Evolutionary conservation across 1,139 yeast species (phyloP).

Genomic region (Sugiyamaella novakii): DNA sequence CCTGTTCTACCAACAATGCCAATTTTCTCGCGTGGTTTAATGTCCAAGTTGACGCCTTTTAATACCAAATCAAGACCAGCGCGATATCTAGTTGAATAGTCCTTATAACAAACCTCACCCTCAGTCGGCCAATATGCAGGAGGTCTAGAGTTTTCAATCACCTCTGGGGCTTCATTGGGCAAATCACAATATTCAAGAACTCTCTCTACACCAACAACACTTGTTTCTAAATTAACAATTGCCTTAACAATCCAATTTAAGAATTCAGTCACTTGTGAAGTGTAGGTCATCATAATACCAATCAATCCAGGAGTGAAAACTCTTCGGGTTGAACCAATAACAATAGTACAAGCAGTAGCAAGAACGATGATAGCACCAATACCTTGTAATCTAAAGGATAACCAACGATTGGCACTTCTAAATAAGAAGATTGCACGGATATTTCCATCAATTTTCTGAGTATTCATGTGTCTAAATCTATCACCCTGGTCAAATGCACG

Average conservation of each 20-base stretch:
- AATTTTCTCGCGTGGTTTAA: slow-evolving; percentile 64
- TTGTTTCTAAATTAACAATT: slow-evolving; percentile 74
- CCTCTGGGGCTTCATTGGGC: slow-evolving; percentile 56
- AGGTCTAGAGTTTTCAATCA: slow-evolving; percentile 44
- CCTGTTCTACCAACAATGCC: slow-evolving; percentile 89
- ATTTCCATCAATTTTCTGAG: slow-evolving; percentile 63
- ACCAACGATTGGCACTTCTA: slow-evolving; percentile 59
- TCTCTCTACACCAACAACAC: slow-evolving; percentile 75
- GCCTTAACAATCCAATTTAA: slow-evolving; percentile 63
- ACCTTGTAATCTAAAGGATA: slow-evolving; percentile 61
- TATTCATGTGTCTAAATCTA: slow-evolving; percentile 58
- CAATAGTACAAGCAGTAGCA: slow-evolving; percentile 51
- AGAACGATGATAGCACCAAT: slow-evolving; percentile 68
- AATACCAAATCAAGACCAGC: slow-evolving; percentile 58
- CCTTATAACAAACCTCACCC: slow-evolving; percentile 58
- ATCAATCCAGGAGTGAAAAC: slow-evolving; percentile 65
- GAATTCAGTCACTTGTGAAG: slow-evolving; percentile 62
- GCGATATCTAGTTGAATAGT: slow-evolving; percentile 67
- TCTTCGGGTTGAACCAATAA: slow-evolving; percentile 56
- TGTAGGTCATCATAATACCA: slow-evolving; percentile 74
- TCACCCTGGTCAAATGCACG: slow-evolving; percentile 56
- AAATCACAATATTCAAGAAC: slow-evolving; percentile 70
- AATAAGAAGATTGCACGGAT: slow-evolving; percentile 57
- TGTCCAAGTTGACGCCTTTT: slow-evolving; percentile 52
- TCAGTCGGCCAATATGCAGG: slow-evolving; percentile 61